Evolutionary conservation across 441 rosid genomes (phyloP).

Genomic region (Dalechampia spathulata): DNA sequence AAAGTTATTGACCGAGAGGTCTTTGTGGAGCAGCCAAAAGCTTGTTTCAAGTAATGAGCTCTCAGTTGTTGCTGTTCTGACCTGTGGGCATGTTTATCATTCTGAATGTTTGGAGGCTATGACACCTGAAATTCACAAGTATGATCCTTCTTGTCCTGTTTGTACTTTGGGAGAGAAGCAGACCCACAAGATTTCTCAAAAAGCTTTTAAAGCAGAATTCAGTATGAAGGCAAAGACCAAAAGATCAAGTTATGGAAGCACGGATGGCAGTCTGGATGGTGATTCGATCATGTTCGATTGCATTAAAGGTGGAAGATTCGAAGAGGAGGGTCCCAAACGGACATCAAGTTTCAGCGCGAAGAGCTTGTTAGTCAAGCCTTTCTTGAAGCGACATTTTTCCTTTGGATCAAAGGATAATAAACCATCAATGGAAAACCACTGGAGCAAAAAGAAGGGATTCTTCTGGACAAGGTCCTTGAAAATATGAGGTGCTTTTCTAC

Average conservation of each 20-base stretch:
- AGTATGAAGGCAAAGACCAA: constrained; percentile 59
- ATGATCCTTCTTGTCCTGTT: constrained; percentile 88
- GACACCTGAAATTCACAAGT: constrained; percentile 74
- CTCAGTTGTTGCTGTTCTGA: constrained; percentile 63
- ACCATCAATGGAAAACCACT: constrained; percentile 38
- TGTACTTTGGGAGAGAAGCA: constrained; percentile 87
- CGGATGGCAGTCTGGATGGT: constrained; percentile 51
- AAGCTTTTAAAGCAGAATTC: constrained; percentile 67
- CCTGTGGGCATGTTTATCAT: constrained; percentile 91
- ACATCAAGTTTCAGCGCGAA: constrained; percentile 65
- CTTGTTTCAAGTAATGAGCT: constrained; percentile 59
- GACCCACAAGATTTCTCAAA: constrained; percentile 66
- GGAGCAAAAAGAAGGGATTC: constrained; percentile 57
- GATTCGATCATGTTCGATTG: constrained; percentile 39
- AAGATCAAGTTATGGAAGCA: constrained; percentile 57
- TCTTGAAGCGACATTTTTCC: constrained; percentile 71
- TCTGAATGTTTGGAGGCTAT: constrained; percentile 93
- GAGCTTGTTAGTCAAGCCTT: constrained; percentile 52
- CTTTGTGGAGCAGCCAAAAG: constrained; percentile 73
- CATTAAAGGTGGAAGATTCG: constrained; percentile 30
- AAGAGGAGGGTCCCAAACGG: constrained; percentile 48
- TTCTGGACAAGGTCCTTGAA: constrained; percentile 84
- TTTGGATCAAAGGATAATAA: constrained; percentile 62
- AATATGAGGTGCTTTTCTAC: constrained; percentile 38
- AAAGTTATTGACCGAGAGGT: constrained; percentile 70